Evolutionary conservation across 129 eudicot species (phyloP).

Genomic region (Oenanthe sinensis): DNA sequence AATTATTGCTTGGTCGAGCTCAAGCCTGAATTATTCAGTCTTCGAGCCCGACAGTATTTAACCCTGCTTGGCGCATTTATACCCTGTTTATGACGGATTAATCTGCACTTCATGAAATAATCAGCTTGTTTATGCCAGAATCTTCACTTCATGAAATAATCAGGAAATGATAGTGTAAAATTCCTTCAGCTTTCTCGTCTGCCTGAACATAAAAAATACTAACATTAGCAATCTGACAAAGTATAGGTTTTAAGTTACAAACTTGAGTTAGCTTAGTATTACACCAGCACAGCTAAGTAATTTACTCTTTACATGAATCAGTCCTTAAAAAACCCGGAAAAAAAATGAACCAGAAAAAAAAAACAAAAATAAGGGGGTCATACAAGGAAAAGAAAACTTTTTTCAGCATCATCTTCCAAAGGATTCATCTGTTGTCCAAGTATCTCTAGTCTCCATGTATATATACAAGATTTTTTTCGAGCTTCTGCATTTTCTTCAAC

Average conservation of each 20-base stretch:
- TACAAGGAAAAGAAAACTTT: neutral
- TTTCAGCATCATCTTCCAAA: neutral
- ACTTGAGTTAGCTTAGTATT: neutral
- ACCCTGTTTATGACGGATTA: too few species aligned
- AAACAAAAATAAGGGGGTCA: neutral
- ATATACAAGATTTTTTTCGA: slow-evolving; percentile 2
- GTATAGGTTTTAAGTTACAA: neutral
- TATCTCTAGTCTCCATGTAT: neutral
- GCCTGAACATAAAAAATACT: neutral
- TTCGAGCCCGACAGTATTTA: too few species aligned
- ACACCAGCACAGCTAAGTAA: neutral
- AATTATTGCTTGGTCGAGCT: too few species aligned
- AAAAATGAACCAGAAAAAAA: neutral
- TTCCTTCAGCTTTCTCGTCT: too few species aligned
- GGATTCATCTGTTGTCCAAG: slow-evolving; percentile 1
- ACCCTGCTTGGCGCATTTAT: too few species aligned
- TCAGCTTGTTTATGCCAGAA: too few species aligned
- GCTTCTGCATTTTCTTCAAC: slow-evolving; percentile 11
- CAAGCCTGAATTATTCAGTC: too few species aligned
- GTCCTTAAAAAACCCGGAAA: neutral
- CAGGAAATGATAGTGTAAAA: too few species aligned
- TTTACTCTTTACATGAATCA: neutral
- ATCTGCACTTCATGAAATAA: too few species aligned
- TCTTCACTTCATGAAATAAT: too few species aligned
- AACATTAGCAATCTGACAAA: neutral